Conservation (phyloP, 257 asterid species). For the Linaria vulgaris region DNA sequence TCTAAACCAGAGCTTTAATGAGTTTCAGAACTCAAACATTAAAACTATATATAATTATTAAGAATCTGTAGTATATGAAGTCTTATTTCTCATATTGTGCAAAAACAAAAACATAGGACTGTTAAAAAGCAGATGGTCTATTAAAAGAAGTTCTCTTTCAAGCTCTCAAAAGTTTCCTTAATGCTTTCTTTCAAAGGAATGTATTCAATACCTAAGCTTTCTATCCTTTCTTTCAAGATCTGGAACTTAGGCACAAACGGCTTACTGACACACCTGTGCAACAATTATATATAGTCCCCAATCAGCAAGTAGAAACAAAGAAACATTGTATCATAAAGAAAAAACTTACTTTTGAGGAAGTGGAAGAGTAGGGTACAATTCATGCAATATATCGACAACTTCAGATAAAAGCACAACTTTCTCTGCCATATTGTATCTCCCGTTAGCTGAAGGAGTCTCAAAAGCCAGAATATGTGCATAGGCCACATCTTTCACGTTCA, state of each 20-base stretch:
- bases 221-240: conserved; percentile 29
- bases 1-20: neutral
- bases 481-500: conserved; percentile 65
- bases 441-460: conserved; percentile 58
- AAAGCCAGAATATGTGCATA: conserved; percentile 58
- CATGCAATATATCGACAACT: conserved; percentile 38
- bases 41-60: too few species aligned
- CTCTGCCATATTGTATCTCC: conserved; percentile 55
- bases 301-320: neutral
- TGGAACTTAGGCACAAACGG: conserved; percentile 20
- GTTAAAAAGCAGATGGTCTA: conserved; percentile 28
- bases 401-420: conserved; percentile 54
- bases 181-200: conserved; percentile 48
- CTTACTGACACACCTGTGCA: conserved; percentile 8
- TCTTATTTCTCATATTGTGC: neutral
- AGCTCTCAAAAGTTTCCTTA: conserved; percentile 56
- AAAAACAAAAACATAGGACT: neutral
- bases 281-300: neutral
- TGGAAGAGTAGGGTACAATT: conserved; percentile 43
- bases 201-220: conserved; percentile 39
- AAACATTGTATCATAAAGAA: neutral
- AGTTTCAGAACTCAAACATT: too few species aligned
- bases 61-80: neutral
- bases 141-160: conserved; percentile 40
- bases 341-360: conserved; percentile 58